Percentiles rank a stretch among this genome's conserved stretches.
These are phyloP conservation scores for Colletotrichum musae DNA, from an alignment of 2,329 filamentous ascomycete species.

Conservation along the genomic window DNA sequence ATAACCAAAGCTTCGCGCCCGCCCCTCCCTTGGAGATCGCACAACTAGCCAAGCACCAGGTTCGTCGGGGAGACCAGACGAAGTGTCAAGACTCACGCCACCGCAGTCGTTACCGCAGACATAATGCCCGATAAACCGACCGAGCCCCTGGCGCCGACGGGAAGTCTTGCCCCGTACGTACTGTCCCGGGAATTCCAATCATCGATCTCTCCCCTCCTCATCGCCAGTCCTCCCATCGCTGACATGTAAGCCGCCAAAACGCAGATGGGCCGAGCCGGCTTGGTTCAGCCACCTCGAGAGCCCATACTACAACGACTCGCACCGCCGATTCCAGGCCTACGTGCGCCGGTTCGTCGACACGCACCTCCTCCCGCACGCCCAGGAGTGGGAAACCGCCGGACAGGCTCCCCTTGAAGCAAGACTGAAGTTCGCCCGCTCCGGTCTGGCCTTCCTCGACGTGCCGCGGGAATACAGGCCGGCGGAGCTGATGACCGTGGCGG, in stretches of 20 bases:
- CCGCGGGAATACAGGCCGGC: slow-evolving; percentile 51
- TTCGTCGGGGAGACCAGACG: too few species aligned
- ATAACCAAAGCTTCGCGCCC: too few species aligned
- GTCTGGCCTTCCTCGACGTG: slow-evolving; percentile 54
- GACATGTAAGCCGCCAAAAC: slow-evolving; percentile 5
- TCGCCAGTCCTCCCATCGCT: neutral
- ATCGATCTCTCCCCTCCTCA: neutral
- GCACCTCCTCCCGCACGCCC: slow-evolving; percentile 69
- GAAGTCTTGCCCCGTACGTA: slow-evolving; percentile 32
- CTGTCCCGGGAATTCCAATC: neutral
- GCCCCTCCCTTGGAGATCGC: too few species aligned
- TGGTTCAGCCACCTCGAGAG: slow-evolving; percentile 48
- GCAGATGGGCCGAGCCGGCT: slow-evolving; percentile 45
- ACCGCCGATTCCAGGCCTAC: slow-evolving; percentile 69
- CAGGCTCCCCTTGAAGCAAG: slow-evolving; percentile 62
- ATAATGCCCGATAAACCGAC: neutral
- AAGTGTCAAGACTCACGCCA: too few species aligned
- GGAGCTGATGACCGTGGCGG: slow-evolving; percentile 54
- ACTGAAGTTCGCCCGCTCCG: slow-evolving; percentile 54
- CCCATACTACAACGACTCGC: slow-evolving; percentile 75
- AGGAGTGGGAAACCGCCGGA: slow-evolving; percentile 75
- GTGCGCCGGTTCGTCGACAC: slow-evolving; percentile 73
- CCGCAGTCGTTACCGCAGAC: too few species aligned
- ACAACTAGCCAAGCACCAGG: too few species aligned
- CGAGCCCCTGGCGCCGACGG: neutral